Evolutionary conservation across 257 asterid genomes (phyloP).

Genomic region (Gardenia jasminoides): DNA sequence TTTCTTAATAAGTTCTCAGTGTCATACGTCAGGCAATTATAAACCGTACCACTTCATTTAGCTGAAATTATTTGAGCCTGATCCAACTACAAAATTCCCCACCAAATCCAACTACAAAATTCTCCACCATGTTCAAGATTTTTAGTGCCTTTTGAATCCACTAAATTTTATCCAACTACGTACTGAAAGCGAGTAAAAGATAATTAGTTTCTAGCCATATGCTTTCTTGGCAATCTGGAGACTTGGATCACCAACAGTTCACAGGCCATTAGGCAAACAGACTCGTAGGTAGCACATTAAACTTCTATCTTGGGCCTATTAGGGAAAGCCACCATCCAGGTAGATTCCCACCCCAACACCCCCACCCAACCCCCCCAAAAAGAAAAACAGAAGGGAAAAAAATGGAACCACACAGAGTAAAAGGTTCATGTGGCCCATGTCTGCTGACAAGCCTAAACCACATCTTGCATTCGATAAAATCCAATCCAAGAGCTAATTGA

Average conservation of each 20-base stretch:
- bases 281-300: too few relatives aligned
- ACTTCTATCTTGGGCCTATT: too few relatives aligned
- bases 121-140: neutral
- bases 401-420: neutral
- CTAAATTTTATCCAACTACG: too few relatives aligned
- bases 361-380: neutral
- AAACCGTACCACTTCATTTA: neutral
- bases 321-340: too few relatives aligned
- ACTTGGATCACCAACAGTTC: too few relatives aligned
- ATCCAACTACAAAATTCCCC: too few relatives aligned
- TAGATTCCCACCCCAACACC: too few relatives aligned
- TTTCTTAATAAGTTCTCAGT: neutral
- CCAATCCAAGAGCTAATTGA: neutral
- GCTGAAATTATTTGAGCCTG: neutral
- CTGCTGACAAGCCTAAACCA: neutral
- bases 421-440: neutral
- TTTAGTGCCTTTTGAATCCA: neutral
- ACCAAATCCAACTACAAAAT: neutral
- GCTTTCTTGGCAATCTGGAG: neutral
- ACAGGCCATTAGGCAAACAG: too few relatives aligned
- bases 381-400: neutral
- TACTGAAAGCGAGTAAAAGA: neutral
- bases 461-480: neutral
- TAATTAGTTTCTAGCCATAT: too few relatives aligned
- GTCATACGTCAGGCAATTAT: too few relatives aligned